Conservation (phyloP, 495 filamentous ascomycete genomes). For the Penicillium steckii region DNA sequence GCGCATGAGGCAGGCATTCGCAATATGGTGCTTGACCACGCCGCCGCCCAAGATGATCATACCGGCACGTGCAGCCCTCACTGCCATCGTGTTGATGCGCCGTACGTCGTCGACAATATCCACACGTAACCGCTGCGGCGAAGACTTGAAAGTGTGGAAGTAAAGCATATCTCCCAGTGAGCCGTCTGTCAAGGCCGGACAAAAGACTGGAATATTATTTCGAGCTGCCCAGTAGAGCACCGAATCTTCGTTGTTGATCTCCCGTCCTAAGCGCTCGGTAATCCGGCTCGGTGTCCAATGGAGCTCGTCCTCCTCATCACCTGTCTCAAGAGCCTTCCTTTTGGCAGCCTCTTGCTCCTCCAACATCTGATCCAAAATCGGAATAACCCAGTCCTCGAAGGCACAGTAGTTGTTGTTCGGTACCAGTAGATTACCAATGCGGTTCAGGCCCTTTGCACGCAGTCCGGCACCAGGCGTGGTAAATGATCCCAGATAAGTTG, state of each 20-base stretch:
- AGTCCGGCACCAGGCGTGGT: slow-evolving; percentile 68
- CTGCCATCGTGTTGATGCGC: slow-evolving; percentile 83
- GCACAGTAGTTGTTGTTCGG: slow-evolving; percentile 95
- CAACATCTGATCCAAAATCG: slow-evolving; percentile 87
- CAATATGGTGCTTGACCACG: slow-evolving; percentile 94
- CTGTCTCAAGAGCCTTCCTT: slow-evolving; percentile 38
- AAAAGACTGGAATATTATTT: slow-evolving; percentile 95
- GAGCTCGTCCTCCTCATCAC: slow-evolving; percentile 63
- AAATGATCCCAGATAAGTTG: slow-evolving; percentile 91
- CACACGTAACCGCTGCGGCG: slow-evolving; percentile 72
- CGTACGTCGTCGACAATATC: slow-evolving; percentile 91
- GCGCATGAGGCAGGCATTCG: slow-evolving; percentile 94
- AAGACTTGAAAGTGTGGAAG: slow-evolving; percentile 89
- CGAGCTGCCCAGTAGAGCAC: slow-evolving; percentile 94
- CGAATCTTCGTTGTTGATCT: slow-evolving; percentile 85
- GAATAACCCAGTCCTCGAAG: slow-evolving; percentile 96
- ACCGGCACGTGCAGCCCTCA: slow-evolving; percentile 77
- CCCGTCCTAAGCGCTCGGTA: slow-evolving; percentile 79
- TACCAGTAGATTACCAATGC: slow-evolving; percentile 95
- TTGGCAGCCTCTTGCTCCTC: slow-evolving; percentile 83
- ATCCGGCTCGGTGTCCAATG: slow-evolving; percentile 90
- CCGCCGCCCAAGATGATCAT: slow-evolving; percentile 96
- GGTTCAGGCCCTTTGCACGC: slow-evolving; percentile 80
- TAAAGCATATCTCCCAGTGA: slow-evolving; percentile 96
- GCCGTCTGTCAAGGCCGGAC: slow-evolving; percentile 92